phyloP scores from a whole-genome alignment of 305 asterid genomes.

The Plantago coronopus region DNA sequence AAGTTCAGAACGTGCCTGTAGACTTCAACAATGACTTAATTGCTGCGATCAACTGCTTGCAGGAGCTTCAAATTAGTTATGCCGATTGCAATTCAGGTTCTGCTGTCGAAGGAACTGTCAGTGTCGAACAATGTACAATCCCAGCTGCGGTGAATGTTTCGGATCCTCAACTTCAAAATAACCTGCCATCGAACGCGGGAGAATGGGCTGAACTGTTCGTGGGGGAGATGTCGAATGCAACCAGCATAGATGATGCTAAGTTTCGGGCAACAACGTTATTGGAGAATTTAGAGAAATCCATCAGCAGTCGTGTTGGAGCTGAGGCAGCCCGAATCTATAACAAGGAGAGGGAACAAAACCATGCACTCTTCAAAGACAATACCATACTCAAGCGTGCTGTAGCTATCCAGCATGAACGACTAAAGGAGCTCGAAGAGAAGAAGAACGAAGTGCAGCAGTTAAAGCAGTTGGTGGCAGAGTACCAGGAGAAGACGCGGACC shows the following conservation, averaged over 20 bases:
- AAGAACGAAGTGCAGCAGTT: conserved; percentile 64
- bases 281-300: conserved; percentile 68
- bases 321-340: conserved; percentile 47
- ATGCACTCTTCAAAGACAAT: conserved; percentile 51
- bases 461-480: conserved; percentile 66
- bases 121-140: conserved; percentile 35
- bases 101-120: conserved; percentile 32
- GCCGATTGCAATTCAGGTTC: conserved; percentile 30
- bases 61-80: conserved; percentile 41
- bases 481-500: conserved; percentile 70
- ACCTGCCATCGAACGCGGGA: conserved; percentile 54
- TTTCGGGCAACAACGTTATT: conserved; percentile 51
- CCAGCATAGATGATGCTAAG: conserved; percentile 73
- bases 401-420: conserved; percentile 88
- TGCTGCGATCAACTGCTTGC: conserved; percentile 51
- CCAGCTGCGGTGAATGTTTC: conserved; percentile 16
- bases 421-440: conserved; percentile 68
- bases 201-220: conserved; percentile 78
- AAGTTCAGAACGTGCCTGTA: conserved; percentile 54
- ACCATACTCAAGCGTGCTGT: conserved; percentile 79
- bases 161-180: conserved; percentile 35
- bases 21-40: conserved; percentile 53
- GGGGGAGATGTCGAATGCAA: conserved; percentile 58
- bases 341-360: conserved; percentile 78
- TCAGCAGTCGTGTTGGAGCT: conserved; percentile 38